Evolutionary conservation across 106 monocot species (phyloP), one percentile per base, ranked within the genome.

Genomic region (Alisma plantagoaquatica): DNA sequence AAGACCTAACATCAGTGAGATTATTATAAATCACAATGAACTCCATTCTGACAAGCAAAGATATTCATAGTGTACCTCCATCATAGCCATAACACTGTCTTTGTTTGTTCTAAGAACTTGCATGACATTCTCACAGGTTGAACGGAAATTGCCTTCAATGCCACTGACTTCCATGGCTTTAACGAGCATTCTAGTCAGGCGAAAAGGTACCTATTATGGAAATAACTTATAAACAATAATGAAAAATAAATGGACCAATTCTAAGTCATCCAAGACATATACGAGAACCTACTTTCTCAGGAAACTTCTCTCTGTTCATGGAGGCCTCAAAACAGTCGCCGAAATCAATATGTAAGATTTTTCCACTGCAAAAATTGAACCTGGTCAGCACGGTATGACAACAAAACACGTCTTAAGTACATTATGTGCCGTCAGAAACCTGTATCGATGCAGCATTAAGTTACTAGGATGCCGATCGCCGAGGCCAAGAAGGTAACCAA

Each of bases 141-240:
- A 79, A 59, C 96, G 73, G 58, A 98, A 98, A 57, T 84, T 98
- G 28, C 96, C 96, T 72, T 98, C 96, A 60, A 98, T 98, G 28
- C 96, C 96, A 77, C 96, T 98, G 43, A 98, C 96, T 72, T 89
- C 96, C 96, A 98, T 98, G 54, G 96, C 96, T 62, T 98, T 98
- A 50, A 98, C 89, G 44, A 98, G 85, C 96, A 98, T 98, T 66
- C 96, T 77, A 20, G 96, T 98, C 74, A 98, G 79, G 29, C 96
- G 88, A 64, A 98, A 98, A 33, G 96, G 96, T 23, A 98, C 96
- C 96, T 98, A 66, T 8, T 18, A 38, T 14, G n/a, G n/a, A n/a
- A n/a, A n/a, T n/a, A n/a, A n/a, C n/a, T n/a, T n/a, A n/a, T n/a
- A n/a, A n/a, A n/a, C n/a, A n/a, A n/a, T n/a, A n/a, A 38, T 38